Evolutionary conservation across 2,329 filamentous ascomycete genomes (phyloP).

Genomic region (Cladosporium sp.): DNA sequence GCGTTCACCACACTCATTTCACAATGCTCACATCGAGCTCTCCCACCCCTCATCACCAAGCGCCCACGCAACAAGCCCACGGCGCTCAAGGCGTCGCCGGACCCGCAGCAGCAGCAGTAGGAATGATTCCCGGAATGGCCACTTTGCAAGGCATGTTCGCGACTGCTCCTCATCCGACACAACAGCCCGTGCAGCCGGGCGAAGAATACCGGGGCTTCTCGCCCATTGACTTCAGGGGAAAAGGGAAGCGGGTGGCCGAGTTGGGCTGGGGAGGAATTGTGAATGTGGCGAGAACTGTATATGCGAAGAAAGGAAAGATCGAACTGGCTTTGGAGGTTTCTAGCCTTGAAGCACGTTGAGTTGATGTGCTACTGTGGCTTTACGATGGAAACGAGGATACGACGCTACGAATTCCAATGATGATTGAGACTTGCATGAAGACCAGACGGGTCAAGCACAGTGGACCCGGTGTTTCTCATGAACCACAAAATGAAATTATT

Average conservation of each 20-base stretch:
- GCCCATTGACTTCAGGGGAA: constrained; percentile 22
- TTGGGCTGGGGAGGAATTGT: constrained; percentile 16
- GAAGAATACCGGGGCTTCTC: constrained; percentile 27
- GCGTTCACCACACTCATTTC: constrained; percentile 27
- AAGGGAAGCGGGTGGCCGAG: constrained; percentile 15
- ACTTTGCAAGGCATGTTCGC: constrained; percentile 3
- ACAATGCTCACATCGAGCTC: constrained; percentile 18
- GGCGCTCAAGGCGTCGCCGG: not conserved
- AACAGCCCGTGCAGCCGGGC: constrained; percentile 20
- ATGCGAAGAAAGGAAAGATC: constrained; percentile 18
- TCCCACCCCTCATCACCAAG: not conserved
- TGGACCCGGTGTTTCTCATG: not conserved
- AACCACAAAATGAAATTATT: not conserved
- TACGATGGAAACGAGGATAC: not conserved
- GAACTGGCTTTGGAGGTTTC: constrained; percentile 20
- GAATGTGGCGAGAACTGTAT: constrained; percentile 22
- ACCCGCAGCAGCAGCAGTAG: not conserved
- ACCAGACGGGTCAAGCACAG: too few relatives aligned
- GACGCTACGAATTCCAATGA: constrained; percentile 5
- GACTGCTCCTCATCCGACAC: constrained; percentile 1
- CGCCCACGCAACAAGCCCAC: not conserved
- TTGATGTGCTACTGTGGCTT: not conserved
- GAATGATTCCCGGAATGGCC: constrained; percentile 1
- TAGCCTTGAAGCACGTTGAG: constrained; percentile 2
- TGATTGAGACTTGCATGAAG: not conserved